Conservation (phyloP, 768 basidiomycete species). For the Aureoboletus auriporus region DNA sequence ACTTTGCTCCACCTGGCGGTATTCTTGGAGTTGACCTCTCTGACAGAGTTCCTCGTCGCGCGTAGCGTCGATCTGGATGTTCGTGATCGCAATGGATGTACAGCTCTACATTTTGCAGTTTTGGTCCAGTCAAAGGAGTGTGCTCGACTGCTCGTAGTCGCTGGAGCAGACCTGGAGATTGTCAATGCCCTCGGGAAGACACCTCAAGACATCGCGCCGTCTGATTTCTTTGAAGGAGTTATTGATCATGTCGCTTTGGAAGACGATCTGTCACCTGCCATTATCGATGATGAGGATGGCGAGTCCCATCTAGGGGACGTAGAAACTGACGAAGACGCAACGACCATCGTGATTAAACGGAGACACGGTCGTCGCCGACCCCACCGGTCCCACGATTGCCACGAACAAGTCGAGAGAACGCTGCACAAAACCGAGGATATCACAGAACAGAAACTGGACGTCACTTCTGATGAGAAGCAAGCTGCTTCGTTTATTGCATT, state of each 20-base stretch:
- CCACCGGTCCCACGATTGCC: slow-evolving; percentile 12
- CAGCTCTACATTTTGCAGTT: slow-evolving; percentile 83
- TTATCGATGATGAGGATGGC: slow-evolving; percentile 37
- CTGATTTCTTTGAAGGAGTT: slow-evolving; percentile 42
- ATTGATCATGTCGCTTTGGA: slow-evolving; percentile 15
- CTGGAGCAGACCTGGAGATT: slow-evolving; percentile 76
- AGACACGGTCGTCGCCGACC: slow-evolving; percentile 32
- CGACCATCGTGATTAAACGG: slow-evolving; percentile 27
- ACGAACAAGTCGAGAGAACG: slow-evolving; percentile 11
- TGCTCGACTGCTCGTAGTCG: slow-evolving; percentile 62
- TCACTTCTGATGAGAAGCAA: slow-evolving; percentile 32
- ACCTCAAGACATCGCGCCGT: slow-evolving; percentile 54
- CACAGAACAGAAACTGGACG: slow-evolving; percentile 16
- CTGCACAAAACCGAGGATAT: slow-evolving; percentile 13
- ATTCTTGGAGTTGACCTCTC: slow-evolving; percentile 68
- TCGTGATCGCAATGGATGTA: slow-evolving; percentile 87
- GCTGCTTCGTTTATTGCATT: slow-evolving; percentile 58
- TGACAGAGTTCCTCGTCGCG: slow-evolving; percentile 67
- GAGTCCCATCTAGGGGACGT: slow-evolving; percentile 68
- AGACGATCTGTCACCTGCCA: slow-evolving; percentile 21
- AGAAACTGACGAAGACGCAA: slow-evolving; percentile 59
- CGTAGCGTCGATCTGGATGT: slow-evolving; percentile 76
- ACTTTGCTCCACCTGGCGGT: slow-evolving; percentile 86
- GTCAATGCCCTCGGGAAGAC: slow-evolving; percentile 71
- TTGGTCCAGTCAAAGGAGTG: slow-evolving; percentile 62